Base-by-base conservation (phyloP, 208 protist genomes). In the Strigomonas oncopelti region DNA sequence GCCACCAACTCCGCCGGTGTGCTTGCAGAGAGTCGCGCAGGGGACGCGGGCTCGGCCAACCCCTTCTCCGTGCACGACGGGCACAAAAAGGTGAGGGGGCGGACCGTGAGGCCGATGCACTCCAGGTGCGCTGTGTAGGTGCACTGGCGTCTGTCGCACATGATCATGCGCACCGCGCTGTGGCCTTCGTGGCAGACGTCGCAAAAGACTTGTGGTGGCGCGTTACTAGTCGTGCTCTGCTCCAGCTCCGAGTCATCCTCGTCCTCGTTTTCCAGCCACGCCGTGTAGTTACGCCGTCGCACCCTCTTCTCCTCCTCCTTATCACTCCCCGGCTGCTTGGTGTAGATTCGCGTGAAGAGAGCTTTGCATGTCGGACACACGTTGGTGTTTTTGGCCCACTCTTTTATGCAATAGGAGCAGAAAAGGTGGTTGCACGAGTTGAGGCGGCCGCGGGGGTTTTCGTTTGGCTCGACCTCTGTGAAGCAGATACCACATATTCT, bases 371-470 rank as follows among this genome's bases (percentile, higher is more conserved):
- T 68, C 0, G 90, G 90, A 63, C 90, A 95, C 11, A 92, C 84
- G 72, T 95, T 95, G 14, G 87, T 95, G 69, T 79, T 84, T 60
- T 84, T 78, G 0, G 87, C 78, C 88, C 90, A 95, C 61, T 90
- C 77, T 55, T 70, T 80, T 65, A 95, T 95, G 73, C 90, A 95
- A 58, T 83, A 85, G 2, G 75, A 75, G 72, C 90, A 95, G 63
- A 93, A 95, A 4, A 91, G 32, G 64, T 95, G 90, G n/a, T 80
- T 72, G 61, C 90, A 95, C 3, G 81, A 88, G 73, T 95, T 95
- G 20, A 95, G 67, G 22, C 71, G 62, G n/a, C 87, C 90, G 0
- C 84, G 80, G 38, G 90, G 90, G 63, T 95, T 95, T 61, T 87
- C 74, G 13, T 65, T 64, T 14, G 78, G 75, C 60, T 95, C 73